Conservation (phyloP, 495 filamentous ascomycete species). For the Lepidopterella palustris region DNA sequence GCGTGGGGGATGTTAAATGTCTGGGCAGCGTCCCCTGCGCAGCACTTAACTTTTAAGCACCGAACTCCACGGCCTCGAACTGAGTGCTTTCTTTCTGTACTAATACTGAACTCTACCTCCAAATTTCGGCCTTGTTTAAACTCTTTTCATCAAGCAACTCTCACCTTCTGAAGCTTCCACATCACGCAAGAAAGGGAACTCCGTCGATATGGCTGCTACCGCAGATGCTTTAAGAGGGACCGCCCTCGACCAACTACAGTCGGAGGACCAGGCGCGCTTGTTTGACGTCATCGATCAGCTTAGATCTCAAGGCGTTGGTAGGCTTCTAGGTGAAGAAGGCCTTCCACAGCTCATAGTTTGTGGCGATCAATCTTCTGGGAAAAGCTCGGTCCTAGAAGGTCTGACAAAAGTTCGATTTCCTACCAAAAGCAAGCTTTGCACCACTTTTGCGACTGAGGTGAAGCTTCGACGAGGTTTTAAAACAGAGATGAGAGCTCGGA, state of each 20-base stretch:
- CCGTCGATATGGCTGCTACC: neutral
- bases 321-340: slow-evolving; percentile 6
- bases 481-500: slow-evolving; percentile 6
- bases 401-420: slow-evolving; percentile 17
- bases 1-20: no score
- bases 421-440: slow-evolving; percentile 12
- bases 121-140: no score
- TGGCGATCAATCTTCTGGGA: slow-evolving; percentile 22
- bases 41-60: no score
- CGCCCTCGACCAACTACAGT: slow-evolving; percentile 8
- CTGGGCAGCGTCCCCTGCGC: no score
- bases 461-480: slow-evolving; percentile 1
- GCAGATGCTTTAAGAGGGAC: slow-evolving; percentile 1
- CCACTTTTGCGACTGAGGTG: slow-evolving; percentile 20
- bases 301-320: slow-evolving; percentile 15
- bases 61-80: no score
- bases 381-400: slow-evolving; percentile 20
- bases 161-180: no score
- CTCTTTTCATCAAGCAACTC: no score
- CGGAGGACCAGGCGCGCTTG: slow-evolving; percentile 4
- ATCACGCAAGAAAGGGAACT: neutral
- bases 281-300: slow-evolving; percentile 16
- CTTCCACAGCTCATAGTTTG: slow-evolving; percentile 23
- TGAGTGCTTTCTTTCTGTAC: no score
- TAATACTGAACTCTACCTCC: no score